A percentile compares a stretch with the other conserved stretches of the same genome.
phyloP scores from a whole-genome alignment of 768 basidiomycete species.

The Naganishia vaughanmartiniae region DNA sequence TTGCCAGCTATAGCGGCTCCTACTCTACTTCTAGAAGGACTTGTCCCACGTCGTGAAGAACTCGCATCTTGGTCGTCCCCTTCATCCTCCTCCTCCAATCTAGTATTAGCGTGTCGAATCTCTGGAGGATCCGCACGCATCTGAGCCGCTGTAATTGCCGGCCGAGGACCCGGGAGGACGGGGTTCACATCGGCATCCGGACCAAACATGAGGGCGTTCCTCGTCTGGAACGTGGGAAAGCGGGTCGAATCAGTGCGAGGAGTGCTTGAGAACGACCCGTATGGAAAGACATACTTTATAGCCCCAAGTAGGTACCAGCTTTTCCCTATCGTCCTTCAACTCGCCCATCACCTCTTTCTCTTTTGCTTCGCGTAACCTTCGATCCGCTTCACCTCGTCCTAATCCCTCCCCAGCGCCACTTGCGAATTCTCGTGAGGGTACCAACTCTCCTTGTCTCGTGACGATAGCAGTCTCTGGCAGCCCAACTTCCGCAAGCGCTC shows the following conservation, averaged over 20 bases:
- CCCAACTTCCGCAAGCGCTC: slow-evolving; percentile 46
- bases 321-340: slow-evolving; percentile 36
- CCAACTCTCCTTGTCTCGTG: slow-evolving; percentile 43
- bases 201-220: slow-evolving; percentile 92
- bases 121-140: slow-evolving; percentile 46
- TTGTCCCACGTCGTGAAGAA: slow-evolving; percentile 58
- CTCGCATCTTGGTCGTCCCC: slow-evolving; percentile 57
- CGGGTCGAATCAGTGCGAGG: slow-evolving; percentile 24
- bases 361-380: slow-evolving; percentile 26
- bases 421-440: slow-evolving; percentile 43
- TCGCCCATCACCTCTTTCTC: slow-evolving; percentile 44
- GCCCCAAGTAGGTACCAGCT: slow-evolving; percentile 45
- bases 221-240: slow-evolving; percentile 59
- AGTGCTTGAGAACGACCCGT: not conserved
- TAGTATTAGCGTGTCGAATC: slow-evolving; percentile 77
- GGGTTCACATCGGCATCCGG: slow-evolving; percentile 87
- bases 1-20: slow-evolving; percentile 89
- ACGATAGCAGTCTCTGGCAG: slow-evolving; percentile 49
- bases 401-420: slow-evolving; percentile 39
- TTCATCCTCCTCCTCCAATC: slow-evolving; percentile 63
- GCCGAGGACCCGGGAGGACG: slow-evolving; percentile 52
- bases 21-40: slow-evolving; percentile 85
- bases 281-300: slow-evolving; percentile 42
- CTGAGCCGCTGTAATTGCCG: slow-evolving; percentile 11
- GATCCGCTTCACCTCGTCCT: slow-evolving; percentile 41